Base-by-base conservation (phyloP, 352 stramenopile genomes). In the Phytophthora multivora region DNA sequence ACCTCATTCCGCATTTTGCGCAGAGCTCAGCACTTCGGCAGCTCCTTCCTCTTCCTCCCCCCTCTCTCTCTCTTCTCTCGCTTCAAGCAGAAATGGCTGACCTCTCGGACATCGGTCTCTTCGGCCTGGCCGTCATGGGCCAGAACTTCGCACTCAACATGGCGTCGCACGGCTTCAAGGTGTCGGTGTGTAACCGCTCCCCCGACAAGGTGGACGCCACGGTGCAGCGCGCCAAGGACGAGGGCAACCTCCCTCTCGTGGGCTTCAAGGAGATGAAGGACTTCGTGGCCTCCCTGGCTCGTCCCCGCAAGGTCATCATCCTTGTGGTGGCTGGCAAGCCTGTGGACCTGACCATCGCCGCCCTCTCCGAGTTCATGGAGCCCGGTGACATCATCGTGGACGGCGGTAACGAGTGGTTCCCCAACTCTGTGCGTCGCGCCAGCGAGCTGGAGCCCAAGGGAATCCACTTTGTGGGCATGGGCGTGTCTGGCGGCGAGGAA, bases 101-200 rank as follows among this genome's bases (percentile, higher is more conserved):
- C 41, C 77, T 95, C 64, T 88, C 81, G 49, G 78, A 95, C 64
- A 78, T 97, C 64, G 91, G 90, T 54, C 88, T 97, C 62, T 97
- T 89, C 81, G 93, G 93, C 54, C 72, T 98, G 56, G 92, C 89
- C 62, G 93, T 98, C 57, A 98, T 98, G 95, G 95, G 98, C 59
- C 96, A 99, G 82, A 99, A 99, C 82, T 99, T 99, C 70, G 98
- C 97, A 18, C 88, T 99, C 40, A 99, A 99, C 88, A 99, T 99
- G 87, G 97, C 97, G 5, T 92, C 88, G 51, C 94, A 99, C 68
- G 97, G 97, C 67, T 99, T 99, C 86, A 88, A 82, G 46, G 90
- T 97, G 50, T 98, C 92, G 46, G 97, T 99, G 30, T 98, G 92
- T 76, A 99, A 99, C 83, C 92, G 98, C 56, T 98, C 96, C 53